These are phyloP conservation scores for Cyberlindnera maritima DNA, from an alignment of 805 yeast species.

Conservation along the genomic window DNA sequence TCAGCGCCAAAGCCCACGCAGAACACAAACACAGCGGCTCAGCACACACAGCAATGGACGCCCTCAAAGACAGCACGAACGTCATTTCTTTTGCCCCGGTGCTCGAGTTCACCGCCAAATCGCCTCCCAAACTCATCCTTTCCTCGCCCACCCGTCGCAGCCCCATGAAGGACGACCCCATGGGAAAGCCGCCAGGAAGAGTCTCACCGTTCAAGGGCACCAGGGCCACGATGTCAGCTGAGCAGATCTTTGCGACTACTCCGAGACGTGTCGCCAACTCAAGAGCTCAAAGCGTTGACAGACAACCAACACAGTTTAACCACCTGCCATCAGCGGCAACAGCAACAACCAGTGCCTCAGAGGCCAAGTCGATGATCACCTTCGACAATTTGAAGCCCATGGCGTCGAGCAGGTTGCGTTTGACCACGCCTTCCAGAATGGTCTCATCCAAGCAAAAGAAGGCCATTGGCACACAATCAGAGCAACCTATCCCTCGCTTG, in stretches of 20 bases:
- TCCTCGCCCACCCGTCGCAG: slow-evolving; percentile 5
- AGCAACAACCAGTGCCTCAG: not conserved
- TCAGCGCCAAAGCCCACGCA: too few species aligned
- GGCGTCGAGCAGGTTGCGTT: slow-evolving; percentile 27
- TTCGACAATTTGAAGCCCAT: slow-evolving; percentile 28
- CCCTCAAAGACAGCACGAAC: slow-evolving; percentile 14
- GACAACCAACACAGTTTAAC: slow-evolving; percentile 5
- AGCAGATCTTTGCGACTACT: slow-evolving; percentile 25
- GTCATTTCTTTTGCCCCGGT: slow-evolving; percentile 10
- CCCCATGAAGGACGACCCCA: slow-evolving; percentile 8
- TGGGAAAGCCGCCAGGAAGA: slow-evolving; percentile 24
- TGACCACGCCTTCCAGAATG: slow-evolving; percentile 29
- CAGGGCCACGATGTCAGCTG: slow-evolving; percentile 12
- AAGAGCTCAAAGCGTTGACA: slow-evolving; percentile 32
- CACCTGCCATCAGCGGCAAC: slow-evolving; percentile 2
- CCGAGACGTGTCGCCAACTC: slow-evolving; percentile 28
- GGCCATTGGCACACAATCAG: slow-evolving; percentile 25
- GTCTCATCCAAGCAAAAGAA: slow-evolving; percentile 28
- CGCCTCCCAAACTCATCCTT: slow-evolving; percentile 15
- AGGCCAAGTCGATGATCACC: slow-evolving; percentile 20
- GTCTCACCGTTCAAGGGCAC: slow-evolving; percentile 27
- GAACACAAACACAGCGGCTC: not conserved
- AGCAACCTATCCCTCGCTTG: slow-evolving; percentile 20
- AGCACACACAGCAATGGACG: slow-evolving; percentile 7
- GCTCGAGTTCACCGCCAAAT: slow-evolving; percentile 16